These are phyloP conservation scores for Botryotinia calthae DNA, from an alignment of 2,329 filamentous ascomycete genomes.

Conservation along the genomic window DNA sequence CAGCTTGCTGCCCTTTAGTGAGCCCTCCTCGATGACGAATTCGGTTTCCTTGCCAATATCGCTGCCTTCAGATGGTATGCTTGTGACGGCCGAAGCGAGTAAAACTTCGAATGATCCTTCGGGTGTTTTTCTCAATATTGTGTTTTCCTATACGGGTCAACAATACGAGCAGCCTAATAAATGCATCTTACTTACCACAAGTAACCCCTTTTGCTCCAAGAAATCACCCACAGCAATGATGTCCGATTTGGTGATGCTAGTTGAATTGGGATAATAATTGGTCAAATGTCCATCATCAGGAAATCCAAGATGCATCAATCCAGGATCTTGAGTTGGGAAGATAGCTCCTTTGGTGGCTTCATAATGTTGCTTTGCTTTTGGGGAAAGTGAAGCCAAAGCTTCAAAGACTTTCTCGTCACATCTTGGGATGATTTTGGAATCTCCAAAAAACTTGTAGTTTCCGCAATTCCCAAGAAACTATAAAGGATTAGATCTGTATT, in stretches of 20 bases:
- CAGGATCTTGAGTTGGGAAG: slow-evolving; percentile 63
- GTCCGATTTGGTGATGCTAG: slow-evolving; percentile 70
- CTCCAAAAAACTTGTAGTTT: slow-evolving; percentile 86
- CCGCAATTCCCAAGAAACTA: slow-evolving; percentile 74
- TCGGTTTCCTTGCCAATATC: slow-evolving; percentile 66
- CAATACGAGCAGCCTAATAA: neutral
- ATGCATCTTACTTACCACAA: slow-evolving; percentile 45
- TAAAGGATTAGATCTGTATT: neutral
- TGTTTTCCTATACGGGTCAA: slow-evolving; percentile 59
- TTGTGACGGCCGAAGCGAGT: slow-evolving; percentile 66
- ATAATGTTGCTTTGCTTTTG: slow-evolving; percentile 63
- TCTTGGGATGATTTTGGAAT: slow-evolving; percentile 78
- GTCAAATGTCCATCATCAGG: slow-evolving; percentile 73
- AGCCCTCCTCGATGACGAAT: slow-evolving; percentile 58
- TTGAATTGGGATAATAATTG: slow-evolving; percentile 77
- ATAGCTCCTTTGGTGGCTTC: slow-evolving; percentile 68
- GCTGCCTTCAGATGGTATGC: slow-evolving; percentile 59
- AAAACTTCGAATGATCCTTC: slow-evolving; percentile 68
- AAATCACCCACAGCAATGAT: slow-evolving; percentile 71
- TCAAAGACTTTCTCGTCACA: slow-evolving; percentile 62
- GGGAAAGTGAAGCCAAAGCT: slow-evolving; percentile 58
- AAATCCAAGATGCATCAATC: slow-evolving; percentile 73
- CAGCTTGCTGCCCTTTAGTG: slow-evolving; percentile 64
- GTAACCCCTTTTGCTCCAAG: slow-evolving; percentile 67
- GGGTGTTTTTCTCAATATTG: slow-evolving; percentile 64